phyloP scores from a whole-genome alignment of 2,329 filamentous ascomycete species.

The Graphilbum ipis-grandicollis region DNA sequence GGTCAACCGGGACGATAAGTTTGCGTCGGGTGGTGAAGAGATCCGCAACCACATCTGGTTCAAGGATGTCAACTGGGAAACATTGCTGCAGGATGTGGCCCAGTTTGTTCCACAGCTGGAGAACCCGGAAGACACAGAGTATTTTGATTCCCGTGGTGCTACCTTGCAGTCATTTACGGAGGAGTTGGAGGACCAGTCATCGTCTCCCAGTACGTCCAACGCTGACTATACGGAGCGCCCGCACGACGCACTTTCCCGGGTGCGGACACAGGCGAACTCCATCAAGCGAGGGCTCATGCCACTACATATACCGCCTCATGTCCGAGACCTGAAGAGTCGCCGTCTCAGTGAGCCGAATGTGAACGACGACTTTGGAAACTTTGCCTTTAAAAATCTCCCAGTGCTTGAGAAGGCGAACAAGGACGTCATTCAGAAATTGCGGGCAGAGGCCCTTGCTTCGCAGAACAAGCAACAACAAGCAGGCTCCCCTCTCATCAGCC shows the following conservation, averaged over 20 bases:
- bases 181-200: constrained; percentile 78
- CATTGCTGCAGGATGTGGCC: constrained; percentile 81
- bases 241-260: constrained; percentile 83
- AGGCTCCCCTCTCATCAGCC: constrained; percentile 24
- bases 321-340: constrained; percentile 75
- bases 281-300: constrained; percentile 89
- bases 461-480: constrained; percentile 34
- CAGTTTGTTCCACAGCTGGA: constrained; percentile 87
- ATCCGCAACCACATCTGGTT: constrained; percentile 88
- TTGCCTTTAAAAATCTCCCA: constrained; percentile 92
- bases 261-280: constrained; percentile 71
- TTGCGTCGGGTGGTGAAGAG: constrained; percentile 68
- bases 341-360: constrained; percentile 79
- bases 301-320: constrained; percentile 87
- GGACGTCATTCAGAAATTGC: constrained; percentile 90
- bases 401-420: constrained; percentile 98
- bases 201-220: constrained; percentile 54
- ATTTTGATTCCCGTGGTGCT: constrained; percentile 84
- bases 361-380: constrained; percentile 87
- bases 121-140: constrained; percentile 94
- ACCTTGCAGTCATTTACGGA: constrained; percentile 85
- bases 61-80: constrained; percentile 71
- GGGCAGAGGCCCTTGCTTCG: constrained; percentile 68
- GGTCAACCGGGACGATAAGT: constrained; percentile 71
- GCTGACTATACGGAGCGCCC: constrained; percentile 70